These are phyloP conservation scores for Ophiostoma pallidulum DNA, from an alignment of 2,329 filamentous ascomycete genomes.

Conservation along the genomic window DNA sequence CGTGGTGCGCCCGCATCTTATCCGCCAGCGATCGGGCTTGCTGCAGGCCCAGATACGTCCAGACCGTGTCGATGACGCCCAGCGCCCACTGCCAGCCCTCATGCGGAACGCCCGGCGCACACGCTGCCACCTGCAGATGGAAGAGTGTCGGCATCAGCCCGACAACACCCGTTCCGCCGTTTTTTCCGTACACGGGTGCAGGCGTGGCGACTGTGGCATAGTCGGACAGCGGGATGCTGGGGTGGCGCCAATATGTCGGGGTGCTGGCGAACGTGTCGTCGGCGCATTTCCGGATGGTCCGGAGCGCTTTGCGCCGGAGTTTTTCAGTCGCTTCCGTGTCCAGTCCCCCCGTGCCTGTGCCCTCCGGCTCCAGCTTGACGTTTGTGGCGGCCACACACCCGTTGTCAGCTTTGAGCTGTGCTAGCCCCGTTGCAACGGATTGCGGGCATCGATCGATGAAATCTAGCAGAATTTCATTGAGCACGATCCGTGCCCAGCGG, in stretches of 20 bases:
- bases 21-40: slow-evolving; percentile 38
- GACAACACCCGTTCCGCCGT: slow-evolving; percentile 36
- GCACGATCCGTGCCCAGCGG: slow-evolving; percentile 47
- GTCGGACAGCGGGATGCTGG: slow-evolving; percentile 25
- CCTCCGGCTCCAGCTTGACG: not conserved
- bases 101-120: slow-evolving; percentile 35
- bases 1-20: slow-evolving; percentile 19
- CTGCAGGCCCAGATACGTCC: slow-evolving; percentile 42
- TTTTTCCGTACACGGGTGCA: slow-evolving; percentile 17
- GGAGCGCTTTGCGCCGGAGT: slow-evolving; percentile 20
- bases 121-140: slow-evolving; percentile 38
- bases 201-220: slow-evolving; percentile 26
- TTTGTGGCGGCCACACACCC: not conserved
- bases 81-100: slow-evolving; percentile 37
- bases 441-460: slow-evolving; percentile 29
- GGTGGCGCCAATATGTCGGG: slow-evolving; percentile 44
- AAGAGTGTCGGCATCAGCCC: slow-evolving; percentile 40
- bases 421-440: not conserved
- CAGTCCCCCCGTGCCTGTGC: not conserved
- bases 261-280: slow-evolving; percentile 37
- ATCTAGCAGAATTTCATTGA: slow-evolving; percentile 40
- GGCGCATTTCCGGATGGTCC: slow-evolving; percentile 29
- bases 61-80: slow-evolving; percentile 37
- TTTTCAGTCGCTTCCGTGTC: not conserved
- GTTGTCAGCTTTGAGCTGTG: not conserved